phyloP scores from a whole-genome alignment of 768 basidiomycete genomes.

The Pisolithus orientalis region DNA sequence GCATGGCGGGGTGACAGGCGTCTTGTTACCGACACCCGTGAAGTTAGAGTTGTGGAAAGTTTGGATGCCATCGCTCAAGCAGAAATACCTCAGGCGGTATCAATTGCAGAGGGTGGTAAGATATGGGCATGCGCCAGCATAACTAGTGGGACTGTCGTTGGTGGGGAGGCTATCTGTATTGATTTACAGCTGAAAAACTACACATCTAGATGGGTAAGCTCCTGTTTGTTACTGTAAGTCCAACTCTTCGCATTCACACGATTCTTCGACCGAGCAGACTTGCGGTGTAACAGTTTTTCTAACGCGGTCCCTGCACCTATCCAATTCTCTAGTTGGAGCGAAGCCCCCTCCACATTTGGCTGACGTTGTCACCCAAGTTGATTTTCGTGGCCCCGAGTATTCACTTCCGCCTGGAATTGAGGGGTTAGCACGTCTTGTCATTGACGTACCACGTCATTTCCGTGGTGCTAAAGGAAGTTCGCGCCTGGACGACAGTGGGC shows the following conservation, averaged over 20 bases:
- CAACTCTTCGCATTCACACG: neutral
- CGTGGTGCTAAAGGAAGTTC: conserved; percentile 59
- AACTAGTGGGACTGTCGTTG: conserved; percentile 54
- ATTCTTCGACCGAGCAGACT: conserved; percentile 41
- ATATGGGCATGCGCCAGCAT: conserved; percentile 70
- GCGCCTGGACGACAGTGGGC: conserved; percentile 45
- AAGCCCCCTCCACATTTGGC: conserved; percentile 39
- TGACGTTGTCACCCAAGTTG: conserved; percentile 61
- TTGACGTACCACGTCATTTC: conserved; percentile 68
- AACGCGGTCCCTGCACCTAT: conserved; percentile 53
- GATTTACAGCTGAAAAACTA: conserved; percentile 81
- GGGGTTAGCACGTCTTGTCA: conserved; percentile 72
- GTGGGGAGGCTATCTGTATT: conserved; percentile 65
- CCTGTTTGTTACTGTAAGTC: neutral
- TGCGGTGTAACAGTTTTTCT: conserved; percentile 58
- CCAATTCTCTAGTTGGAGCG: conserved; percentile 25
- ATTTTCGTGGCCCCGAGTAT: conserved; percentile 72
- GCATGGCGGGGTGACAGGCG: conserved; percentile 69
- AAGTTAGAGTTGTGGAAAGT: conserved; percentile 59
- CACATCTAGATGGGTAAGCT: conserved; percentile 65
- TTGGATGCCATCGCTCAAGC: conserved; percentile 32
- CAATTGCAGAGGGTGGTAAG: conserved; percentile 73
- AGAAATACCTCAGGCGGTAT: conserved; percentile 48
- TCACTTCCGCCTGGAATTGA: conserved; percentile 67
- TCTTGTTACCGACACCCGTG: conserved; percentile 56